phyloP scores from a whole-genome alignment of 1,139 yeast genomes.

The Williopsis jadinii region DNA sequence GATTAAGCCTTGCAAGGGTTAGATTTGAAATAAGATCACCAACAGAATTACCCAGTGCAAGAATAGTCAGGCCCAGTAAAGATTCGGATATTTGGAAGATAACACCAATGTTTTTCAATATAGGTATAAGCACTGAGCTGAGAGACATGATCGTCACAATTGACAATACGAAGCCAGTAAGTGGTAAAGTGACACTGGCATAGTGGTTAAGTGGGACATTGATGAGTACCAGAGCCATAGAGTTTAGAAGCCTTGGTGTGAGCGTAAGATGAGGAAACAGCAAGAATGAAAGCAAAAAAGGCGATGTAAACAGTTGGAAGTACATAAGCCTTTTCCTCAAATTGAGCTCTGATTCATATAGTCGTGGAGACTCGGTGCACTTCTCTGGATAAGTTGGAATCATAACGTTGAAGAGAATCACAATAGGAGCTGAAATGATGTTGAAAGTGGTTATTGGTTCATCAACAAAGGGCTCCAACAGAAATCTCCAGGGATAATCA shows the following conservation, averaged over 20 bases:
- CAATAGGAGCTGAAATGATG: slow-evolving; percentile 4
- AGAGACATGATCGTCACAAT: slow-evolving; percentile 10
- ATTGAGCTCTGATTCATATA: slow-evolving; percentile 1
- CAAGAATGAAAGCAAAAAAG: slow-evolving; percentile 5
- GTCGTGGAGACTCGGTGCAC: slow-evolving; percentile 1
- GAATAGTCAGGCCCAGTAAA: slow-evolving; percentile 75
- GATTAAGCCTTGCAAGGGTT: slow-evolving; percentile 76
- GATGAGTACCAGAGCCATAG: neutral
- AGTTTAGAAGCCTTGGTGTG: neutral
- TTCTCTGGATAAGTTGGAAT: slow-evolving; percentile 12
- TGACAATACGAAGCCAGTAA: slow-evolving; percentile 15
- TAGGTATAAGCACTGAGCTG: slow-evolving; percentile 11
- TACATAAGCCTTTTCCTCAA: slow-evolving; percentile 7
- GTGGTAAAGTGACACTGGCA: slow-evolving; percentile 7
- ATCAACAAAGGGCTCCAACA: slow-evolving; percentile 10
- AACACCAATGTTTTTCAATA: slow-evolving; percentile 40
- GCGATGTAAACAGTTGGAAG: slow-evolving; percentile 7
- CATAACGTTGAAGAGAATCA: slow-evolving; percentile 10
- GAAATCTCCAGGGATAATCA: neutral
- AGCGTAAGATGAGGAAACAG: neutral
- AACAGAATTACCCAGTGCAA: slow-evolving; percentile 87
- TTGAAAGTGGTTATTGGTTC: slow-evolving; percentile 5
- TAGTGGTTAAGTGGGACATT: neutral
- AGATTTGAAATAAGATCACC: slow-evolving; percentile 85
- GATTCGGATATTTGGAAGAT: slow-evolving; percentile 62